A percentile compares a stretch with the other conserved stretches of the same genome.
phyloP scores from a whole-genome alignment of 108 stramenopile species.

The Aureococcus anophagefferens region DNA sequence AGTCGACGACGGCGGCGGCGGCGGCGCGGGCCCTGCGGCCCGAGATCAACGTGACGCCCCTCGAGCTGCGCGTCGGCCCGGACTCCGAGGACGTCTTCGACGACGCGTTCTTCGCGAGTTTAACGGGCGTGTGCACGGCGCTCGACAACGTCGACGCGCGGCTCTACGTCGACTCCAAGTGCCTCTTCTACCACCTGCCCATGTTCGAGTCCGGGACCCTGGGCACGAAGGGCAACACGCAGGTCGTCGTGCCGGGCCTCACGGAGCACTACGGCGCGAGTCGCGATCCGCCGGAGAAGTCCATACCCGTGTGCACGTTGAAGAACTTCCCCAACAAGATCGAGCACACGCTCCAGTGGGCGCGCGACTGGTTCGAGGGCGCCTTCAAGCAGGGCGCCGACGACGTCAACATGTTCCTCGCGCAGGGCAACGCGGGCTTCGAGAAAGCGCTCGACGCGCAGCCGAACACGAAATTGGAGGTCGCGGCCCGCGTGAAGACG shows the following conservation, averaged over 20 bases:
- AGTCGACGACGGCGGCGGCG: slow-evolving; percentile 72
- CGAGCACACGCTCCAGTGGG: slow-evolving; percentile 96
- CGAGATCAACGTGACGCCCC: slow-evolving; percentile 63
- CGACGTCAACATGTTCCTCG: slow-evolving; percentile 83
- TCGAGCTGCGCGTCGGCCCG: slow-evolving; percentile 79
- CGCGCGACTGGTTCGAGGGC: slow-evolving; percentile 97
- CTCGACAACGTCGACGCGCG: slow-evolving; percentile 97
- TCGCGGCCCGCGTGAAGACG: slow-evolving; percentile 58
- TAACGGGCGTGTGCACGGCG: slow-evolving; percentile 91
- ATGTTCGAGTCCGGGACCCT: slow-evolving; percentile 97
- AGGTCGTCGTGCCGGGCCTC: slow-evolving; percentile 87
- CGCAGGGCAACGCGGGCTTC: slow-evolving; percentile 47
- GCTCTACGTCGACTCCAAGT: slow-evolving; percentile 91
- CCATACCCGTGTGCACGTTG: slow-evolving; percentile 94
- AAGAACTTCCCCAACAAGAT: slow-evolving; percentile 99
- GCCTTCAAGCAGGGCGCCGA: slow-evolving; percentile 87
- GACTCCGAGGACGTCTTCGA: slow-evolving; percentile 93
- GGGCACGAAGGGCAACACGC: slow-evolving; percentile 94
- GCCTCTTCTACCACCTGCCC: slow-evolving; percentile 85
- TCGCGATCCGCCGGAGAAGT: slow-evolving; percentile 93
- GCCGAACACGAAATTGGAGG: slow-evolving; percentile 81
- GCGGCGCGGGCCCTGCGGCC: slow-evolving; percentile 86
- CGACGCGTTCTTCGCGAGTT: slow-evolving; percentile 88
- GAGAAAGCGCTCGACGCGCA: slow-evolving; percentile 64
- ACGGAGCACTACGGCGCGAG: slow-evolving; percentile 98